Evolutionary conservation across 192 early-diverging fungal species (phyloP).

Genomic region (Umbelopsis isabellina): DNA sequence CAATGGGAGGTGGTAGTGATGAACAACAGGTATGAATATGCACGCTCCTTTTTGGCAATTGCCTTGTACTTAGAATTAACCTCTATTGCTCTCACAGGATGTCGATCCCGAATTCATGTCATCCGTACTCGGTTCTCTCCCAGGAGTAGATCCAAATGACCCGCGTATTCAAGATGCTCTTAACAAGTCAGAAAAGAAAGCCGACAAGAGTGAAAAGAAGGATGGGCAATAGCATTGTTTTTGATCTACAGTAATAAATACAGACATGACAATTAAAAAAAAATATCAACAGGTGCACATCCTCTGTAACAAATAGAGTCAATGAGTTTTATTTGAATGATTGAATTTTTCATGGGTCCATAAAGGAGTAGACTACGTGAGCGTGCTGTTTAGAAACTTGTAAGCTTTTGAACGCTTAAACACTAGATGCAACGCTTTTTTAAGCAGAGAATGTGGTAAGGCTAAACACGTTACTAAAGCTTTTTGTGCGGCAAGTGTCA

Average conservation of each 20-base stretch:
- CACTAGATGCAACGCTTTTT: too few species aligned
- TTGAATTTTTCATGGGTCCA: too few species aligned
- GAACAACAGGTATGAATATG: constrained; percentile 35
- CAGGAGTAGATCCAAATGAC: constrained; percentile 88
- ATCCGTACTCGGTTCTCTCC: constrained; percentile 77
- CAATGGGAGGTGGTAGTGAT: constrained; percentile 58
- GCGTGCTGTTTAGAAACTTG: too few species aligned
- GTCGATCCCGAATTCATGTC: constrained; percentile 64
- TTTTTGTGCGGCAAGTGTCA: too few species aligned
- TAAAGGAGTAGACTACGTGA: too few species aligned
- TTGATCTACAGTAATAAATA: constrained; percentile 22
- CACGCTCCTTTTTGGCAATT: too few species aligned
- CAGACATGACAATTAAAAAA: not conserved
- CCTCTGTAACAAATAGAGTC: too few species aligned
- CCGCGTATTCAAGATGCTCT: constrained; percentile 76
- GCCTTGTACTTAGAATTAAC: not conserved
- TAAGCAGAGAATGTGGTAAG: too few species aligned
- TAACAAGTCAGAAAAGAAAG: constrained; percentile 51
- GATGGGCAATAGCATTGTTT: constrained; percentile 8
- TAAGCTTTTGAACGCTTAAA: too few species aligned
- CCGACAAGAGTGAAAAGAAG: constrained; percentile 39
- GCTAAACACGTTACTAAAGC: too few species aligned
- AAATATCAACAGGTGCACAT: too few species aligned
- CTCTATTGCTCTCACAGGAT: not conserved
- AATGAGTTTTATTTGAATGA: too few species aligned